phyloP scores from a whole-genome alignment of 306 rosid genomes.

The Vicia villosa region DNA sequence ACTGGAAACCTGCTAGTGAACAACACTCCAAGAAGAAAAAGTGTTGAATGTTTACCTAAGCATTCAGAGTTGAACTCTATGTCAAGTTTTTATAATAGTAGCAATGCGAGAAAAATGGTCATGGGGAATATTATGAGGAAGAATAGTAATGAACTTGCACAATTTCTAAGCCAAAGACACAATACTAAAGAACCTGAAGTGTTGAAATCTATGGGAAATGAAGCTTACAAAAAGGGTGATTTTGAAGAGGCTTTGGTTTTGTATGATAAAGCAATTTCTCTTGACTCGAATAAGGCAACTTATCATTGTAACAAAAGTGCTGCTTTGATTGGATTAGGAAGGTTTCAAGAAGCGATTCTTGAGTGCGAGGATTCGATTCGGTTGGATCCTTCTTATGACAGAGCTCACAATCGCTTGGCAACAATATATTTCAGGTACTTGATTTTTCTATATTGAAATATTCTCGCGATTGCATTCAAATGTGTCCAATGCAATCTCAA shows the following conservation, averaged over 20 bases:
- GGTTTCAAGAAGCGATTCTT: slow-evolving; percentile 63
- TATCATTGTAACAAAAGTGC: slow-evolving; percentile 85
- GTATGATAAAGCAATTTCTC: slow-evolving; percentile 69
- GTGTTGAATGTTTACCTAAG: slow-evolving; percentile 33
- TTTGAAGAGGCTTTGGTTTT: slow-evolving; percentile 71
- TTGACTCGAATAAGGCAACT: slow-evolving; percentile 69
- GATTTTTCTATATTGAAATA: too few species aligned
- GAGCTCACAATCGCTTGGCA: slow-evolving; percentile 87
- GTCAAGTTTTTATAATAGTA: slow-evolving; percentile 6
- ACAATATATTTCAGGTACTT: slow-evolving; percentile 76
- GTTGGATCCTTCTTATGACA: slow-evolving; percentile 70
- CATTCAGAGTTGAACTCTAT: slow-evolving; percentile 33
- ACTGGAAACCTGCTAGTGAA: slow-evolving; percentile 48
- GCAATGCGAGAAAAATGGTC: slow-evolving; percentile 42
- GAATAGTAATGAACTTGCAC: slow-evolving; percentile 49
- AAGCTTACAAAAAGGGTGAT: slow-evolving; percentile 62
- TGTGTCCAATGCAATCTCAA: background rate
- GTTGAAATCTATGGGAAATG: slow-evolving; percentile 79
- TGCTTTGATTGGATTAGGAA: slow-evolving; percentile 74
- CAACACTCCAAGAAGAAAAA: slow-evolving; percentile 47
- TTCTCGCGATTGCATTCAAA: background rate
- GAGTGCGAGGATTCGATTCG: slow-evolving; percentile 72
- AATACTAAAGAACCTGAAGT: slow-evolving; percentile 63
- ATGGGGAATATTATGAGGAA: slow-evolving; percentile 80
- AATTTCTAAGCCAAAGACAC: slow-evolving; percentile 33